phyloP scores from a whole-genome alignment of 2,329 filamentous ascomycete genomes.

The Aspergillus pseudoglaucus region DNA sequence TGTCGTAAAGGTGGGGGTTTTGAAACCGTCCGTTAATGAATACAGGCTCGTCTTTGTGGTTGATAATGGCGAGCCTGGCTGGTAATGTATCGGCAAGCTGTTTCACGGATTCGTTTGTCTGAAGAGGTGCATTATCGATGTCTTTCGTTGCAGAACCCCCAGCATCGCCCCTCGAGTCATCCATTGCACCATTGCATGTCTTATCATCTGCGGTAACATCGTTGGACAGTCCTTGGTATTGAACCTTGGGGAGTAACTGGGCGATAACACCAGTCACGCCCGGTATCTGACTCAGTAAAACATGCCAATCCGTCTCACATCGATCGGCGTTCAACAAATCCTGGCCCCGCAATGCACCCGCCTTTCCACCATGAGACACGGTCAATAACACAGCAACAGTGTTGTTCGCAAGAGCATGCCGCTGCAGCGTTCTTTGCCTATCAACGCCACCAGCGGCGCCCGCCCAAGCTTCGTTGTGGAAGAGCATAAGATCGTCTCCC shows the following conservation, averaged over 20 bases:
- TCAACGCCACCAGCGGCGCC: neutral
- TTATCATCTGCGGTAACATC: neutral
- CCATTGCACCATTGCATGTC: neutral
- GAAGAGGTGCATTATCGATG: no score
- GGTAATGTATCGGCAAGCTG: slow-evolving; percentile 22
- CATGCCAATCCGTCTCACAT: neutral
- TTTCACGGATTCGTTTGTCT: neutral
- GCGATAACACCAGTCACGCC: neutral
- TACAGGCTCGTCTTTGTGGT: slow-evolving; percentile 11
- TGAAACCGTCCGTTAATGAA: slow-evolving; percentile 17
- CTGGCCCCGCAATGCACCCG: neutral
- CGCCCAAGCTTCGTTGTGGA: neutral
- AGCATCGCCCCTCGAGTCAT: neutral
- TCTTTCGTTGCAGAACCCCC: neutral
- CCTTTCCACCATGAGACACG: neutral
- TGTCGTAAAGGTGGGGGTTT: slow-evolving; percentile 2
- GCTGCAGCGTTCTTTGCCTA: neutral
- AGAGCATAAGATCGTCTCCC: neutral
- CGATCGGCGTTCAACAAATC: neutral
- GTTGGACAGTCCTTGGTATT: neutral
- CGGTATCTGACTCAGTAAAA: neutral
- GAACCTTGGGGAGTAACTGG: neutral
- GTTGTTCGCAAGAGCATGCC: neutral
- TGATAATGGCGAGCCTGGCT: slow-evolving; percentile 16
- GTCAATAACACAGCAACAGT: neutral